Evolutionary conservation across 352 stramenopile species (phyloP).

Genomic region (Phytophthora crassamura): DNA sequence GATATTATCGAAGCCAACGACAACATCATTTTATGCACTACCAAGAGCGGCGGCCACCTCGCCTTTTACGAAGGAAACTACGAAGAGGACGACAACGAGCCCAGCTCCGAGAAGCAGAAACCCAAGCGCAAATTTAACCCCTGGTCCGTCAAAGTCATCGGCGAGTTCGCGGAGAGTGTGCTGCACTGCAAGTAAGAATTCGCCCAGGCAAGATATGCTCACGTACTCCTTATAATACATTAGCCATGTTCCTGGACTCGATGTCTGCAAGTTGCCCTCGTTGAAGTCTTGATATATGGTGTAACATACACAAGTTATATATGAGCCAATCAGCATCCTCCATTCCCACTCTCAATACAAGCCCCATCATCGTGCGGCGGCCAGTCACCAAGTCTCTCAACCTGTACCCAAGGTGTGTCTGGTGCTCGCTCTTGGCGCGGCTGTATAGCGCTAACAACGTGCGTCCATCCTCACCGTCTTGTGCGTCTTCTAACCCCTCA

Average conservation of each 20-base stretch:
- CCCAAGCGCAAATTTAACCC: constrained; percentile 24
- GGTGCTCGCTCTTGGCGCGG: constrained; percentile 1
- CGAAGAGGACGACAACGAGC: constrained; percentile 4
- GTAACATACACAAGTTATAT: neutral
- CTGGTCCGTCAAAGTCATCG: constrained; percentile 50
- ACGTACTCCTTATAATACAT: neutral
- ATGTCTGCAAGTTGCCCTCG: too few species aligned
- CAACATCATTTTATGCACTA: constrained; percentile 58
- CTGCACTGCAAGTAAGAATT: constrained; percentile 27
- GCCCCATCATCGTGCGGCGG: constrained; percentile 25
- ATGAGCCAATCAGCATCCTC: constrained; percentile 15
- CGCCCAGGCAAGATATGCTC: too few species aligned
- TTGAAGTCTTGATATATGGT: too few species aligned
- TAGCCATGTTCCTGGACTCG: too few species aligned
- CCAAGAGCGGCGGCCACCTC: constrained; percentile 54
- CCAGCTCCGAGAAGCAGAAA: constrained; percentile 2
- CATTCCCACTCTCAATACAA: constrained; percentile 15
- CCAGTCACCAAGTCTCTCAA: constrained; percentile 35
- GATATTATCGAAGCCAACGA: constrained; percentile 46
- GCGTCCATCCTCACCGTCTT: neutral
- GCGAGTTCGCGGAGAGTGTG: constrained; percentile 47
- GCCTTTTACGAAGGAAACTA: constrained; percentile 49
- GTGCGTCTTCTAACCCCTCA: constrained; percentile 20
- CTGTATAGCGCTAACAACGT: constrained; percentile 1
- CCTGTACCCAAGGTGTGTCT: constrained; percentile 16